Conservation (phyloP, 306 rosid genomes). For the Quercus rubra region DNA sequence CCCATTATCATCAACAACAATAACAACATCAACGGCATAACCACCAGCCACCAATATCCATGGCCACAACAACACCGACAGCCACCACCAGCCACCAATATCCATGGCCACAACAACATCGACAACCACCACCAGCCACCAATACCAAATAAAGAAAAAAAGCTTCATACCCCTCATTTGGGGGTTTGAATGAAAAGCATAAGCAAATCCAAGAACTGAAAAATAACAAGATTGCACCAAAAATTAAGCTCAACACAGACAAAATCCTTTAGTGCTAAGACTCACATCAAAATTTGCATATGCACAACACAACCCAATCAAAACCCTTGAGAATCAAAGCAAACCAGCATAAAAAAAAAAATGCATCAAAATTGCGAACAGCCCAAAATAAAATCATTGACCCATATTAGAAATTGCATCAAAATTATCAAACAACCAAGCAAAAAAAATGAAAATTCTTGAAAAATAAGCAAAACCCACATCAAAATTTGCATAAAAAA, state of each 20-base stretch:
- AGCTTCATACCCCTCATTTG: no score
- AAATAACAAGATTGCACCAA: neutral
- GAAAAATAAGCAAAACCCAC: neutral
- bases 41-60: no score
- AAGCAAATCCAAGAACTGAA: no score
- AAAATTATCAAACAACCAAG: neutral
- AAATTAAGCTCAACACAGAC: neutral
- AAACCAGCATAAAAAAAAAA: neutral
- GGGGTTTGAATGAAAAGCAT: no score
- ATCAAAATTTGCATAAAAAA: neutral
- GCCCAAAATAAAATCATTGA: neutral
- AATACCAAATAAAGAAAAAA: no score
- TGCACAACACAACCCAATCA: neutral
- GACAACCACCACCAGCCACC: no score
- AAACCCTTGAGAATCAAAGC: neutral
- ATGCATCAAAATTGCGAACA: neutral
- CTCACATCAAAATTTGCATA: neutral
- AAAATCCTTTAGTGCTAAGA: neutral
- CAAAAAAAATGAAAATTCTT: neutral
- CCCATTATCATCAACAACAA: no score
- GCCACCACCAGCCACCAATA: no score
- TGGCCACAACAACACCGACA: no score
- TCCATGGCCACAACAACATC: no score
- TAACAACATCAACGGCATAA: no score
- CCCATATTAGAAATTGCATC: neutral